Conservation (phyloP, 208 protist species). For the Trypanosoma melophagium region DNA sequence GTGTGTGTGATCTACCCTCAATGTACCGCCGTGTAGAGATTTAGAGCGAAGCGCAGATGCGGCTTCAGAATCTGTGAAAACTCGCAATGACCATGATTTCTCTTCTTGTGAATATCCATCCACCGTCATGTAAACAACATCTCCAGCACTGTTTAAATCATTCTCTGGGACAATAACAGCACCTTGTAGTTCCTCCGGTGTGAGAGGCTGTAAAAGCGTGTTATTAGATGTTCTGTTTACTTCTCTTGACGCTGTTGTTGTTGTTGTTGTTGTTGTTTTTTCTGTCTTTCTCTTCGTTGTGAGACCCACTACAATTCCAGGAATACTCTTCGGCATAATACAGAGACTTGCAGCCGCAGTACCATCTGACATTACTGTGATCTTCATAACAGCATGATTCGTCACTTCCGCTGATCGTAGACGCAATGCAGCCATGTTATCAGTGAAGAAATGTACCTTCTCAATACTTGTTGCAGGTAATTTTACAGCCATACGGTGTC, state of each 20-base stretch:
- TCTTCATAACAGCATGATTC: constrained; percentile 28
- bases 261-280: background rate
- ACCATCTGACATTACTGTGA: constrained; percentile 21
- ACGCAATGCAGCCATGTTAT: constrained; percentile 22
- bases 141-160: background rate
- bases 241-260: no score
- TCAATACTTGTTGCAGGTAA: constrained; percentile 24
- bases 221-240: background rate
- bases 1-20: constrained; percentile 2
- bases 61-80: constrained; percentile 15
- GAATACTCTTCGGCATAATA: constrained; percentile 20
- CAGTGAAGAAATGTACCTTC: constrained; percentile 29
- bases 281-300: background rate
- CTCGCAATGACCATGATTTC: constrained; percentile 21
- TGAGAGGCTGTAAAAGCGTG: constrained; percentile 18
- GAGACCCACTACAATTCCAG: constrained; percentile 26
- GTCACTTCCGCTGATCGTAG: constrained; percentile 3
- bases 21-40: background rate
- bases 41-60: constrained; percentile 13
- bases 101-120: constrained; percentile 18
- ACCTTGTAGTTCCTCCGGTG: constrained; percentile 23
- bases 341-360: constrained; percentile 23
- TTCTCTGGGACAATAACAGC: constrained; percentile 26
- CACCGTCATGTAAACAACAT: constrained; percentile 23
- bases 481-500: constrained; percentile 27